phyloP scores from a whole-genome alignment of 371 early-diverging fungal species.

The Syncephalastrum monosporum region DNA sequence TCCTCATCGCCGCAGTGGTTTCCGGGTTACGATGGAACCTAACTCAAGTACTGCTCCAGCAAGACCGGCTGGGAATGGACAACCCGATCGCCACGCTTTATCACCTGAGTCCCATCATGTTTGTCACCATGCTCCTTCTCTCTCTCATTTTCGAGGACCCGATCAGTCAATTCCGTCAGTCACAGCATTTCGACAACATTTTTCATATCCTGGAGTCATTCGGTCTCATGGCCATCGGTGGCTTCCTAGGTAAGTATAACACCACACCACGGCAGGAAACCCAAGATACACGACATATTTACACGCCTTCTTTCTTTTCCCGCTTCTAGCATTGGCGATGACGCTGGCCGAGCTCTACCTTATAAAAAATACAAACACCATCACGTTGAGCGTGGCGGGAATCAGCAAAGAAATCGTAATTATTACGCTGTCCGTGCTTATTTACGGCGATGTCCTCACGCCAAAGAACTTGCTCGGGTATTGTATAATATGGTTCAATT shows the following conservation, averaged over 20 bases:
- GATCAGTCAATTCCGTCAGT: slow-evolving; percentile 44
- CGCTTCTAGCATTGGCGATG: slow-evolving; percentile 75
- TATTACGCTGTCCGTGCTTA: slow-evolving; percentile 53
- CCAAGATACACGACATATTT: background rate
- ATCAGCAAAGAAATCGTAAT: slow-evolving; percentile 74
- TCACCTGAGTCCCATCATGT: slow-evolving; percentile 77
- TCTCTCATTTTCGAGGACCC: slow-evolving; percentile 65
- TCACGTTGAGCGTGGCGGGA: slow-evolving; percentile 88
- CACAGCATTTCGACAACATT: slow-evolving; percentile 41
- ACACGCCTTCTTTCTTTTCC: background rate
- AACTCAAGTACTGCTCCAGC: slow-evolving; percentile 79
- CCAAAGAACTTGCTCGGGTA: slow-evolving; percentile 54
- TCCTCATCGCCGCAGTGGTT: slow-evolving; percentile 72
- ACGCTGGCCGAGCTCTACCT: slow-evolving; percentile 79
- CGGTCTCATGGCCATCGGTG: slow-evolving; percentile 69
- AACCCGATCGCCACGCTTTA: slow-evolving; percentile 83
- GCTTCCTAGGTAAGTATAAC: slow-evolving; percentile 52
- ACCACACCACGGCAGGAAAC: background rate
- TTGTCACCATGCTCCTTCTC: slow-evolving; percentile 51
- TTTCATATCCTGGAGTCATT: slow-evolving; percentile 41
- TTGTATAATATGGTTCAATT: background rate
- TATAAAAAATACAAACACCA: slow-evolving; percentile 79
- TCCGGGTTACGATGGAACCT: slow-evolving; percentile 84
- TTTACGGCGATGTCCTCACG: slow-evolving; percentile 58
- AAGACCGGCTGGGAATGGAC: slow-evolving; percentile 64